Percentiles rank a stretch among this genome's conserved stretches.
Conservation (phyloP, 2,329 filamentous ascomycete species). For the Fusarium sp. region DNA sequence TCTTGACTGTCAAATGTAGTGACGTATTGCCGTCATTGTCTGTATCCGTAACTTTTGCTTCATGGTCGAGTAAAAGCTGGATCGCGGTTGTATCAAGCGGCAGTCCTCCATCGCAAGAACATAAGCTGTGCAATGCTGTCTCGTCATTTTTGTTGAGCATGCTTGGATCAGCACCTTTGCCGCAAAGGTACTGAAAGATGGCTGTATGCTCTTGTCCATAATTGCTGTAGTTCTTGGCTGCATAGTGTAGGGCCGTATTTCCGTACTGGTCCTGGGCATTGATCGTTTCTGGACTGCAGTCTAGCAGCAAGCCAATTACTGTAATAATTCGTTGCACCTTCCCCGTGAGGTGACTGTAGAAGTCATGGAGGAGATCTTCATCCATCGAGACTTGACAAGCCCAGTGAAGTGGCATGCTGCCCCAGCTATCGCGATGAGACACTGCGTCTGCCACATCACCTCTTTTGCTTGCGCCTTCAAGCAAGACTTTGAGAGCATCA, state of each 20-base stretch:
- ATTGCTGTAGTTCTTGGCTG: not conserved
- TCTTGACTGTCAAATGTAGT: not conserved
- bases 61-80: not conserved
- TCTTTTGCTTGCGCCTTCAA: accelerated
- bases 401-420: not conserved
- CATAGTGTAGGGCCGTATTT: not conserved
- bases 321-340: accelerated
- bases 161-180: not conserved
- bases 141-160: not conserved
- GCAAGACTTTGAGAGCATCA: not conserved
- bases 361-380: too few relatives aligned
- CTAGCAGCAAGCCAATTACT: accelerated
- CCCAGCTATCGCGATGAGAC: not conserved
- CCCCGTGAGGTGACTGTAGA: too few relatives aligned
- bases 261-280: not conserved
- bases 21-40: accelerated
- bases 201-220: not conserved
- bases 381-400: not conserved
- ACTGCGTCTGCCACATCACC: not conserved
- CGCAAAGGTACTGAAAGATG: not conserved
- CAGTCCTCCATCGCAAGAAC: accelerated
- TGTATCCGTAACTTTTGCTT: accelerated
- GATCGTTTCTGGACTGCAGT: not conserved
- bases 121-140: not conserved
- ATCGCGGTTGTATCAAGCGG: not conserved